Evolutionary conservation across 2,329 filamentous ascomycete species (phyloP).

Genomic region (Monosporascus sp.): DNA sequence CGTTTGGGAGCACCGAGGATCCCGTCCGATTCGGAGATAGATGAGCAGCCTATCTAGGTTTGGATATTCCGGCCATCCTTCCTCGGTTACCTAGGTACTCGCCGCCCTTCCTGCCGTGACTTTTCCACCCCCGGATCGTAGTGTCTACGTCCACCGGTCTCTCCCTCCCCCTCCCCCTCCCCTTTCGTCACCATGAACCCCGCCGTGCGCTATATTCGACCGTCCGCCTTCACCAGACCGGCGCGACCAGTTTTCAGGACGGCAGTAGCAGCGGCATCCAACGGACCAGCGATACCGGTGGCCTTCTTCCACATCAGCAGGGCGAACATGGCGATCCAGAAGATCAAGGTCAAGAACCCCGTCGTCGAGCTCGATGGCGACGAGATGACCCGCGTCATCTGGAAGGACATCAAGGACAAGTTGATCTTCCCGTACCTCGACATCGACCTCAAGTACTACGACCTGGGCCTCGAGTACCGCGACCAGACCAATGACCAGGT

Average conservation of each 20-base stretch:
- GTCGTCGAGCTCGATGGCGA: slow-evolving; percentile 95
- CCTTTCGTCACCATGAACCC: slow-evolving; percentile 21
- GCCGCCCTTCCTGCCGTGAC: not conserved
- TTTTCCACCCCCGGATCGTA: not conserved
- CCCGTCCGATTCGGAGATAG: not conserved
- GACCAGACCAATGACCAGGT: slow-evolving; percentile 96
- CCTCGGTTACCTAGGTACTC: not conserved
- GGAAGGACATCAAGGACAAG: slow-evolving; percentile 98
- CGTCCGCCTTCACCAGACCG: slow-evolving; percentile 22
- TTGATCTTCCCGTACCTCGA: slow-evolving; percentile 96
- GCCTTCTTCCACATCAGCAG: slow-evolving; percentile 30
- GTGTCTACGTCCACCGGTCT: not conserved
- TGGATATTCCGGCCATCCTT: not conserved
- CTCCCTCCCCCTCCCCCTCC: not conserved
- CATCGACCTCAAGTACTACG: slow-evolving; percentile 97
- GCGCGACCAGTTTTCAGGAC: slow-evolving; percentile 22
- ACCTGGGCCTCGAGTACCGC: slow-evolving; percentile 87
- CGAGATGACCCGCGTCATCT: slow-evolving; percentile 98
- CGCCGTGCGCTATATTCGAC: slow-evolving; percentile 23
- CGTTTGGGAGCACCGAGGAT: not conserved
- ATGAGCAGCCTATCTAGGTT: not conserved
- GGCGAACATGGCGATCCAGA: slow-evolving; percentile 59
- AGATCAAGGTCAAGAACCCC: slow-evolving; percentile 99
- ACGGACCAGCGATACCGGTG: slow-evolving; percentile 22
- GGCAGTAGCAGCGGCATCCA: slow-evolving; percentile 13